Percentiles rank a stretch among this genome's conserved stretches.
phyloP scores from a whole-genome alignment of 495 filamentous ascomycete genomes.

The Penicillium flavigenum region DNA sequence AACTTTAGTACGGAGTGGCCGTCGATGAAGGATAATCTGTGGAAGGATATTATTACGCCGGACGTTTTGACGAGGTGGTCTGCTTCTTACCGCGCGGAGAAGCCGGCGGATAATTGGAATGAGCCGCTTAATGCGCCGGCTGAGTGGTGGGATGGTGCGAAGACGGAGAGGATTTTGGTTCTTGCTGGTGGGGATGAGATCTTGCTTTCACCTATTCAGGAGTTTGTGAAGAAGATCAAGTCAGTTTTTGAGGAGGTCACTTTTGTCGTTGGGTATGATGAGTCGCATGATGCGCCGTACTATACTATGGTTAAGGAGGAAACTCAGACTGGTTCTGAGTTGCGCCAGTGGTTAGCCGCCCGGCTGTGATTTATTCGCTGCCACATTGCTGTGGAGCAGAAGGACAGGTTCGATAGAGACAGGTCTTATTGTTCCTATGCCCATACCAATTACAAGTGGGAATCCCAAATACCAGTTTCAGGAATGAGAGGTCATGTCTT shows the following conservation, averaged over 20 bases:
- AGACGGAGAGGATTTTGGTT: slow-evolving; percentile 50
- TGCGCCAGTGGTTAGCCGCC: slow-evolving; percentile 36
- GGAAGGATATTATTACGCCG: slow-evolving; percentile 49
- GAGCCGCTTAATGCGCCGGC: slow-evolving; percentile 49
- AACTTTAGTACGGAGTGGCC: slow-evolving; percentile 44
- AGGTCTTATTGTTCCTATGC: neutral
- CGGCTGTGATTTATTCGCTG: slow-evolving; percentile 24
- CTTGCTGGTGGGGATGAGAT: slow-evolving; percentile 57
- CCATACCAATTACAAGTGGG: neutral
- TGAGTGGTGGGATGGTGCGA: slow-evolving; percentile 55
- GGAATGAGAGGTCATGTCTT: slow-evolving; percentile 29
- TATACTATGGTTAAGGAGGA: slow-evolving; percentile 28
- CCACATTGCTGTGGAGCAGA: neutral
- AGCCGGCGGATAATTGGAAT: slow-evolving; percentile 53
- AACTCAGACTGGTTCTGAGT: slow-evolving; percentile 27
- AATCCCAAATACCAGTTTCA: slow-evolving; percentile 13
- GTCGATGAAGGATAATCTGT: slow-evolving; percentile 44
- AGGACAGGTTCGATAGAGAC: neutral
- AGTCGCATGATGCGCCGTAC: slow-evolving; percentile 38
- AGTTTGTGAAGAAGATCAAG: slow-evolving; percentile 48
- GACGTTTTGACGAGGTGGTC: slow-evolving; percentile 40
- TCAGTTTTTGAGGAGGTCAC: slow-evolving; percentile 34
- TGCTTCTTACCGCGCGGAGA: slow-evolving; percentile 43
- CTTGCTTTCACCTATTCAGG: slow-evolving; percentile 54
- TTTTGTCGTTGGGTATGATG: slow-evolving; percentile 34